Percentiles rank a stretch among this genome's conserved stretches.
Evolutionary conservation across 192 early-diverging fungal species (phyloP).

Genomic region (Coemansia sp.): DNA sequence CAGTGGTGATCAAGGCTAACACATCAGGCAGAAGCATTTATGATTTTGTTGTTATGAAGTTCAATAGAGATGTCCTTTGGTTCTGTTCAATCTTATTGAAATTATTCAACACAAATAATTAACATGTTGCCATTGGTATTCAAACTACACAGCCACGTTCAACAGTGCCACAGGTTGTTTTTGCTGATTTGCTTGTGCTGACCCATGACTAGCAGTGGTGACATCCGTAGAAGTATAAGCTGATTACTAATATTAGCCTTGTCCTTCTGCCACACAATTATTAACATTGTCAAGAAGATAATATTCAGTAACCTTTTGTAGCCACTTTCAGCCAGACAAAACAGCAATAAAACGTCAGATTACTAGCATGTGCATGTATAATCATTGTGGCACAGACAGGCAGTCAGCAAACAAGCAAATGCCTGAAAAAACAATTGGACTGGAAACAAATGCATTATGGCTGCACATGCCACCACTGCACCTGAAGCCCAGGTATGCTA

Average conservation of each 20-base stretch:
- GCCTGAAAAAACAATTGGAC: conserved; percentile 18
- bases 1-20: too few relatives aligned
- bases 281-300: conserved; percentile 12
- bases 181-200: conserved; percentile 70
- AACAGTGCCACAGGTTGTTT: conserved; percentile 68
- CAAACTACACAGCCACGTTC: neutral
- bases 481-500: neutral
- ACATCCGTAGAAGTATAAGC: conserved; percentile 88
- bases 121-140: neutral
- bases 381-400: conserved; percentile 22
- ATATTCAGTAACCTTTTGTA: conserved; percentile 18
- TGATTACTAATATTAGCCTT: conserved; percentile 79
- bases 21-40: too few relatives aligned
- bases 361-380: conserved; percentile 14
- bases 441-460: conserved; percentile 11
- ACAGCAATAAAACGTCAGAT: conserved; percentile 26
- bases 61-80: too few relatives aligned
- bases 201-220: conserved; percentile 77
- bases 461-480: neutral
- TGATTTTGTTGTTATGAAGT: too few relatives aligned
- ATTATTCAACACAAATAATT: too few relatives aligned
- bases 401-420: conserved; percentile 4
- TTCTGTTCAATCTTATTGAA: too few relatives aligned
- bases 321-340: conserved; percentile 27
- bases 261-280: conserved; percentile 52